Evolutionary conservation across 306 rosid species (phyloP).

Genomic region (Myrica gale): DNA sequence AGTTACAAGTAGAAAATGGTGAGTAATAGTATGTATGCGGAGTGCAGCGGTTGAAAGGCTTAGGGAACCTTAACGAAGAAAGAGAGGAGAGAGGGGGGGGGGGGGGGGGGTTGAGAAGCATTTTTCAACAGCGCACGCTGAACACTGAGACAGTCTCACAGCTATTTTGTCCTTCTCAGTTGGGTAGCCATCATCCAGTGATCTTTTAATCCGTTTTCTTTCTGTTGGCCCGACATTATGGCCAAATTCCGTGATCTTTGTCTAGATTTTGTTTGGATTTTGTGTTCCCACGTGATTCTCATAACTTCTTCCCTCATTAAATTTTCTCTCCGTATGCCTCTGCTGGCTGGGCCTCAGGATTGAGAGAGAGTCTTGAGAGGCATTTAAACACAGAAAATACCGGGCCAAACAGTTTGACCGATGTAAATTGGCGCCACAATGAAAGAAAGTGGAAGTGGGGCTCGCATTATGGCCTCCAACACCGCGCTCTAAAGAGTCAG

Average conservation of each 20-base stretch:
- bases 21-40: background rate
- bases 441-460: no score
- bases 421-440: background rate
- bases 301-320: conserved; percentile 30
- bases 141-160: conserved; percentile 12
- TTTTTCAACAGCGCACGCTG: background rate
- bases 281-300: conserved; percentile 66
- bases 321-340: conserved; percentile 20
- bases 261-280: conserved; percentile 54
- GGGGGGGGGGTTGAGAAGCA: background rate
- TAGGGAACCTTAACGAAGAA: background rate
- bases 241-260: conserved; percentile 27
- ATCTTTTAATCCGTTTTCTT: conserved; percentile 39
- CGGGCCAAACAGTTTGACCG: background rate
- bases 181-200: conserved; percentile 49
- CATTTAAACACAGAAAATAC: background rate
- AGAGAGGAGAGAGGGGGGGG: background rate
- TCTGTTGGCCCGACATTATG: background rate
- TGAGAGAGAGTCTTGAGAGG: background rate
- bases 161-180: conserved; percentile 41
- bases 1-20: conserved; percentile 6
- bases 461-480: background rate
- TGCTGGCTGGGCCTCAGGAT: conserved; percentile 22
- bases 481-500: background rate
- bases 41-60: background rate